Evolutionary conservation across 2,329 filamentous ascomycete genomes (phyloP), one percentile per base, ranked within the genome.

Genomic region (Intubia oerlemansii): DNA sequence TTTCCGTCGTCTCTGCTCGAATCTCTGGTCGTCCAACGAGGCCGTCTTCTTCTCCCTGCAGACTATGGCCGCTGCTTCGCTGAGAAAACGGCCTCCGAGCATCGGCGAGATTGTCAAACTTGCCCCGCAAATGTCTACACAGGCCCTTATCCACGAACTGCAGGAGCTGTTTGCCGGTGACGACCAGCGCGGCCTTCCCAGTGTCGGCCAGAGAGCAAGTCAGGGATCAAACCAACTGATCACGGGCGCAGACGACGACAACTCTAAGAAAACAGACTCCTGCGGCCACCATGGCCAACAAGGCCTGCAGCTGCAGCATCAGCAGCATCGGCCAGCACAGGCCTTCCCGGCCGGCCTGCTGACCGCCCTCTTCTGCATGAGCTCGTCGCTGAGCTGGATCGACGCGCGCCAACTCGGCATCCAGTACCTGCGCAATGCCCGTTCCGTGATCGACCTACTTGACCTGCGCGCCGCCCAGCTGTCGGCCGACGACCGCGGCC

Each of bases 341-440:
- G 10, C 10, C 10, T 34, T 54, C 5, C 51, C 51, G 0, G 41
- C 48, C 0, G 48, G 46, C 3, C 37, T 51, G 3, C 36, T 54
- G 0, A 48, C 53, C 2, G 44, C 52, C 0, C 37, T 54, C 0
- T 53, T 52, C 20, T 54, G 51, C 24, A 38, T 54, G 2, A 51
- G 50, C 0, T 53, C 51, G 1, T 50, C 49, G 0, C 41, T 52
- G 0, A 51, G 49, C 35, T 54, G 51, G 51, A 41, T 54, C 0
- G 50, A 54, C 16, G 41, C 49, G 0, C 38, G 35, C n/a, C 37
- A 40, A 28, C 34, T 40, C 2, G 38, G 37, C 12, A 29, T 33
- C n/a, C 38, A 38, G 25, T 38, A 38, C 17, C 23, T 40, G 25
- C 32, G 37, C 12, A 40, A 44, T 15, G 41, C 41, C 5, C 39